Percentiles rank a stretch among this genome's conserved stretches.
phyloP scores from a whole-genome alignment of 495 filamentous ascomycete genomes.

The Talaromyces trachyspermus region DNA sequence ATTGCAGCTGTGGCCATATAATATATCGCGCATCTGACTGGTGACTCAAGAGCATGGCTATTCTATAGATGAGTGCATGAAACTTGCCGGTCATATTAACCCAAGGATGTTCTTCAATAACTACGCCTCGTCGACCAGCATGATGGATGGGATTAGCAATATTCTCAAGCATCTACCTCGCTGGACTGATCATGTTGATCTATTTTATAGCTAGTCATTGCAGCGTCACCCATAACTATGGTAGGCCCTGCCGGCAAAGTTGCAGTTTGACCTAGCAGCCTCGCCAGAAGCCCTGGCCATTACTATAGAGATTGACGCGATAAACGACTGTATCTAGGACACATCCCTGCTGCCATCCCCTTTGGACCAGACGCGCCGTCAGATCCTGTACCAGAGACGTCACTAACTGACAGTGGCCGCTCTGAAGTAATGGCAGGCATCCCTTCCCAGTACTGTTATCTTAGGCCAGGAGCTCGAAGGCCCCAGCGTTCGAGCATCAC shows the following conservation, averaged over 20 bases:
- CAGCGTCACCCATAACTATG: not conserved
- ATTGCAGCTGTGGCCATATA: not conserved
- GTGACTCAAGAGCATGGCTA: not conserved
- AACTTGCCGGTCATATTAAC: not conserved
- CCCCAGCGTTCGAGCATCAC: not conserved
- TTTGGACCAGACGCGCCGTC: not conserved
- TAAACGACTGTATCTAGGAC: not conserved
- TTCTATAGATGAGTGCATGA: not conserved
- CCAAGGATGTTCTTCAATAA: not conserved
- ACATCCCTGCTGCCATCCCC: too few species aligned
- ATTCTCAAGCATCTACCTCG: not conserved
- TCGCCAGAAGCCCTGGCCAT: not conserved
- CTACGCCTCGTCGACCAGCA: not conserved
- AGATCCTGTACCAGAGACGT: not conserved
- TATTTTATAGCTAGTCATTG: not conserved
- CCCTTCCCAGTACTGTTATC: not conserved
- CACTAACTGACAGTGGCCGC: not conserved
- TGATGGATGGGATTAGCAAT: not conserved
- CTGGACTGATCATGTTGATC: not conserved
- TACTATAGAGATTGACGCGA: not conserved
- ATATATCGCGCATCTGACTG: not conserved
- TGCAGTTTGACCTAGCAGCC: not conserved
- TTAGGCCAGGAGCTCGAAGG: not conserved
- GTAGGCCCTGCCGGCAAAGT: not conserved
- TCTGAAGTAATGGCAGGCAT: not conserved